Evolutionary conservation across 2,329 filamentous ascomycete species (phyloP).

Genomic region (Didymella arachidicola): DNA sequence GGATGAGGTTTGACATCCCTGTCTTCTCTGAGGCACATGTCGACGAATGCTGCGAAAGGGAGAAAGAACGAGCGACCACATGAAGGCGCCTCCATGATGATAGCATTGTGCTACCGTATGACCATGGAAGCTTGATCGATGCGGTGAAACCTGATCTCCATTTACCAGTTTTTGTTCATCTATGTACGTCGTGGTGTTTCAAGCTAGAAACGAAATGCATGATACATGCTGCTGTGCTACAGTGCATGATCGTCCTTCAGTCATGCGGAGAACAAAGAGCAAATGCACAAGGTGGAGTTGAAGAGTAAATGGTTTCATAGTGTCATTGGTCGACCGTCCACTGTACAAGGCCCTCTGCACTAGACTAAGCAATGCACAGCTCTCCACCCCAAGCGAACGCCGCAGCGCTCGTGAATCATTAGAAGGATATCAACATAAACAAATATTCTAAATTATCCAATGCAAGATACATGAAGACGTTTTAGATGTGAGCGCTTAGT

Average conservation of each 20-base stretch:
- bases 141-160: conserved; percentile 19
- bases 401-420: conserved; percentile 26
- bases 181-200: conserved; percentile 11
- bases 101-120: conserved; percentile 19
- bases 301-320: conserved; percentile 20
- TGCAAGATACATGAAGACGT: conserved; percentile 28
- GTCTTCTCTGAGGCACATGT: not conserved
- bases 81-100: conserved; percentile 13
- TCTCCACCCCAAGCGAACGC: conserved; percentile 20
- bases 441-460: conserved; percentile 27
- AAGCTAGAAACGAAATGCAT: not conserved
- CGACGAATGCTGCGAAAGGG: not conserved
- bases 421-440: conserved; percentile 25
- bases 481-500: conserved; percentile 37
- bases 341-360: conserved; percentile 37
- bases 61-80: conserved; percentile 14
- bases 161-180: conserved; percentile 15
- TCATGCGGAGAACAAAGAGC: not conserved
- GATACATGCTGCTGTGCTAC: not conserved
- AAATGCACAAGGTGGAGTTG: conserved; percentile 8
- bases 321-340: conserved; percentile 29
- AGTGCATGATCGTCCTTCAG: conserved; percentile 2
- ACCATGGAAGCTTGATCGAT: conserved; percentile 22
- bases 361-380: conserved; percentile 38
- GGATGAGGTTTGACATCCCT: not conserved